These are phyloP conservation scores for Zygosaccharomyces bailii DNA, from an alignment of 805 yeast genomes.

Conservation along the genomic window DNA sequence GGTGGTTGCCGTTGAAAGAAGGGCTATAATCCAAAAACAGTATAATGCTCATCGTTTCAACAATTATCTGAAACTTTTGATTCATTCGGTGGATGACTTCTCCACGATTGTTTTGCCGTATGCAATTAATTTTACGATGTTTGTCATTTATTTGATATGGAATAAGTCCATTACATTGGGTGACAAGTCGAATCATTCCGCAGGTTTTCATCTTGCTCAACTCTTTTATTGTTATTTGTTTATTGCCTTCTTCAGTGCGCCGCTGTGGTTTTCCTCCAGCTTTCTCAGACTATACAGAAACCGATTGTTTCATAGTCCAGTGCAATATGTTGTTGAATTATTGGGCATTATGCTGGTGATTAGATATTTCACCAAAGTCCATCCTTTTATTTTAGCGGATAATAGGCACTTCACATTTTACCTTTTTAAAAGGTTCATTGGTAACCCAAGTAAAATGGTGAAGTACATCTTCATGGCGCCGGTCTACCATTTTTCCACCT, in stretches of 20 bases:
- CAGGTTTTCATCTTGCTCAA: constrained; percentile 73
- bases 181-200: constrained; percentile 79
- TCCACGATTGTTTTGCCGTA: constrained; percentile 46
- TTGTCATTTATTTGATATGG: constrained; percentile 52
- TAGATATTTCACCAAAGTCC: constrained; percentile 64
- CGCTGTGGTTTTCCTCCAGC: constrained; percentile 59
- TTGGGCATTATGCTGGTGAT: constrained; percentile 45
- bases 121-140: constrained; percentile 47
- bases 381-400: constrained; percentile 90
- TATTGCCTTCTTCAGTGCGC: constrained; percentile 61
- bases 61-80: constrained; percentile 40
- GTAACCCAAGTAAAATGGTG: constrained; percentile 40
- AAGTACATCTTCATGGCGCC: constrained; percentile 55
- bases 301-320: constrained; percentile 31
- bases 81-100: constrained; percentile 38
- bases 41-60: constrained; percentile 38
- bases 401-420: constrained; percentile 93
- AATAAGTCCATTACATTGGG: constrained; percentile 91
- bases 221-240: constrained; percentile 73
- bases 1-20: constrained; percentile 51
- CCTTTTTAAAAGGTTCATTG: constrained; percentile 64
- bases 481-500: constrained; percentile 59
- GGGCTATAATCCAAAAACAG: constrained; percentile 41
- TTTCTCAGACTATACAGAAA: constrained; percentile 41
- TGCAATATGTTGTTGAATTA: constrained; percentile 33